A percentile compares a stretch with the other conserved stretches of the same genome.
These are phyloP conservation scores for Amphichorda felina DNA, from an alignment of 2,329 filamentous ascomycete species.

Conservation along the genomic window DNA sequence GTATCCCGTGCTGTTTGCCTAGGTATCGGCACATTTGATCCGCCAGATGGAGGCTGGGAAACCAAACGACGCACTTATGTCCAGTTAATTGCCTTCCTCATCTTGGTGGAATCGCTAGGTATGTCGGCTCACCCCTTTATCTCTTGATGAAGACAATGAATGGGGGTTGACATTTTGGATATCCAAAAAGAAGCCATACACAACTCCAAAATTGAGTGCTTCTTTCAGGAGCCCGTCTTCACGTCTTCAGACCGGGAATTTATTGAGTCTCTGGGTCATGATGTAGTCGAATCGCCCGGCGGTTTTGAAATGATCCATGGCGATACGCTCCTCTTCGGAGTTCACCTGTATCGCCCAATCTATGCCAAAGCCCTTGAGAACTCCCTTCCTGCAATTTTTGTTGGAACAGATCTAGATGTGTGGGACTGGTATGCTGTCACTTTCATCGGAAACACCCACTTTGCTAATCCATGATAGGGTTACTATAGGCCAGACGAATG, in stretches of 20 bases:
- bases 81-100: slow-evolving; percentile 40
- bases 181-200: slow-evolving; percentile 6
- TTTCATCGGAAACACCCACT: not conserved
- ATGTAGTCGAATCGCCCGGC: slow-evolving; percentile 35
- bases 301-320: slow-evolving; percentile 37
- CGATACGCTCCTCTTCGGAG: slow-evolving; percentile 44
- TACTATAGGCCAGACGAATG: slow-evolving; percentile 9
- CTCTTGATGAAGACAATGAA: not conserved
- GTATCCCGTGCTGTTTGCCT: slow-evolving; percentile 34
- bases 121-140: slow-evolving; percentile 4
- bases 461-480: slow-evolving; percentile 4
- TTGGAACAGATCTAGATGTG: slow-evolving; percentile 41
- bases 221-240: slow-evolving; percentile 45
- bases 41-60: slow-evolving; percentile 31
- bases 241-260: slow-evolving; percentile 35
- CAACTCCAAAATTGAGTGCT: slow-evolving; percentile 22
- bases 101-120: slow-evolving; percentile 33
- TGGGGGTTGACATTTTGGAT: not conserved
- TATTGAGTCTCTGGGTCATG: slow-evolving; percentile 41
- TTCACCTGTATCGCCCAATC: slow-evolving; percentile 45
- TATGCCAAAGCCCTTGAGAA: slow-evolving; percentile 38
- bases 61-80: slow-evolving; percentile 32
- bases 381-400: slow-evolving; percentile 37
- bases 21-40: slow-evolving; percentile 43
- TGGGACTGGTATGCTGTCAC: slow-evolving; percentile 34